Evolutionary conservation across 345 rosid species (phyloP), one percentile per base, ranked within the genome.

Genomic region (Raphanus raphanistrum): DNA sequence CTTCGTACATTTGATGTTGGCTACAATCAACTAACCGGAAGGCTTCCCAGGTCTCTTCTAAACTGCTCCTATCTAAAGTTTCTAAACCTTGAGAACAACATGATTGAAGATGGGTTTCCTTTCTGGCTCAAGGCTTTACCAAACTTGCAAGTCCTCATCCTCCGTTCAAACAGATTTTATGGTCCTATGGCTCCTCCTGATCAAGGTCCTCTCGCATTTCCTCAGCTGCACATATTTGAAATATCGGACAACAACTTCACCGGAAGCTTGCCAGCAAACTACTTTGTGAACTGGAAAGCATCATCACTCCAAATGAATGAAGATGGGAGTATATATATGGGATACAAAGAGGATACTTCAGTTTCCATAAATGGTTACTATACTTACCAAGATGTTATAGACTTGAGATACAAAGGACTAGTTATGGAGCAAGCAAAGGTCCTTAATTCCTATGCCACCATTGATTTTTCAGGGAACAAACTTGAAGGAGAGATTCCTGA

Each of bases 391-490:
- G 43, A 63, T 3, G 10, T 1, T 16, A 38, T 58, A 6, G 80
- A 76, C 36, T 62, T 76, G 26, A 52, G 17, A 48, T 4, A 63
- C 70, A 76, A 63, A 70, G 65, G 80, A 70, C 33, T 76, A 10
- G 0, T 6, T 8, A 68, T 59, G 68, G 61, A 75, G 73, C 73
- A 68, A 5, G 2, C 2, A 1, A 41, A 1, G 10, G 25, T 75
- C 6, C 48, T 67, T 17, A 67, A 35, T 29, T 31, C 73, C 4
- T 75, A 59, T 0, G 2, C 4, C 11, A 8, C 75, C 75, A 35
- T 76, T 15, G 75, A 76, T 62, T 69, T 69, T 1, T 69, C 80
- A 2, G 74, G 74, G 11, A 76, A 76, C n/a, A 15, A 0, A 63
- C 7, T 63, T 15, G 13, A 33, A 16, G 67, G 67, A 63, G 27